Conservation (phyloP, 1,284 basidiomycete genomes). For the Dichomitus squalens region DNA sequence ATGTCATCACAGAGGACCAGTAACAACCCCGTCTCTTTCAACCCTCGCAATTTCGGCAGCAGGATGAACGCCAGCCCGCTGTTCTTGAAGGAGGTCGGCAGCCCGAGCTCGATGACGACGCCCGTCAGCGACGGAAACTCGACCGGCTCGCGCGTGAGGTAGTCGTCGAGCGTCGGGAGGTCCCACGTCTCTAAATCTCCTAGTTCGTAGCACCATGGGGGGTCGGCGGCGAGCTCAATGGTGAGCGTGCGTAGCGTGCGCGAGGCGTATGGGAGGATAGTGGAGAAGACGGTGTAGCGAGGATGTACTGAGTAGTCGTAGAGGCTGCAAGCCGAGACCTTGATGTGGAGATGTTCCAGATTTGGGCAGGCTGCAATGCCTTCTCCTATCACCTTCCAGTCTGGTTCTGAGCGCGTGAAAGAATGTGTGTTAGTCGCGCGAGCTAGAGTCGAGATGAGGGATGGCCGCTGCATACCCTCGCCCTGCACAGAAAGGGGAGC, state of each 20-base stretch:
- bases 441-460: not conserved
- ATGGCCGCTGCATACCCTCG: not conserved
- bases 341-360: not conserved
- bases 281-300: not conserved
- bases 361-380: not conserved
- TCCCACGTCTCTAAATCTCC: not conserved
- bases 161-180: not conserved
- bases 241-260: not conserved
- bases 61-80: not conserved
- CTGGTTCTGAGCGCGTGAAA: not conserved
- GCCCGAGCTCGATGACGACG: not conserved
- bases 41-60: not conserved
- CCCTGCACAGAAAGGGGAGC: not conserved
- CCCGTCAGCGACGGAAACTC: not conserved
- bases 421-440: not conserved
- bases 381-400: not conserved
- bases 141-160: not conserved
- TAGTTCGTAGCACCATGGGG: not conserved
- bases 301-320: not conserved
- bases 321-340: not conserved
- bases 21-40: not conserved
- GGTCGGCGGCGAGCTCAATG: not conserved
- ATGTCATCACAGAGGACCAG: not conserved
- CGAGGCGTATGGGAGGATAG: not conserved
- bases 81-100: not conserved